These are phyloP conservation scores for Plasmodium knowlesi DNA, from an alignment of 169 alveolate genomes.

Conservation along the genomic window DNA sequence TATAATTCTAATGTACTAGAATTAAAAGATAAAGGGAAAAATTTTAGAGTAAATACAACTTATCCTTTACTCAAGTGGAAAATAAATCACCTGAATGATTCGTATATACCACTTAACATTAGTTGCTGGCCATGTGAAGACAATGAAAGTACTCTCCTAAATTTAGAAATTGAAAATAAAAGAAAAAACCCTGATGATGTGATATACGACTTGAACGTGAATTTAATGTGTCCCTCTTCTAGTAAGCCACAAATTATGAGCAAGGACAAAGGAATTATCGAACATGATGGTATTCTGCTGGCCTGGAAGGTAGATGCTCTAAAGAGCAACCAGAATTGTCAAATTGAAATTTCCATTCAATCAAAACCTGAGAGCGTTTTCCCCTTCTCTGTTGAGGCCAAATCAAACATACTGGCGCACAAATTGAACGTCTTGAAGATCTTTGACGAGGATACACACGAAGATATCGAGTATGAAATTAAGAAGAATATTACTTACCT, in stretches of 20 bases:
- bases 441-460: conserved; percentile 65
- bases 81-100: conserved; percentile 64
- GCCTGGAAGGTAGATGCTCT: conserved; percentile 54
- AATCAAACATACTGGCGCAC: conserved; percentile 62
- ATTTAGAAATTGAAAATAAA: conserved; percentile 75
- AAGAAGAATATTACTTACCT: conserved; percentile 65
- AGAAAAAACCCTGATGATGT: conserved; percentile 18
- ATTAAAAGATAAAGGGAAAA: conserved; percentile 58
- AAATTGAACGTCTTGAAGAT: conserved; percentile 54
- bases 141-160: conserved; percentile 69
- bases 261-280: conserved; percentile 67
- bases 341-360: conserved; percentile 74
- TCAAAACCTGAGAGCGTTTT: conserved; percentile 62
- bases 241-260: conserved; percentile 68
- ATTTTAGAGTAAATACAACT: conserved; percentile 44
- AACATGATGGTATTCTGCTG: conserved; percentile 69
- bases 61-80: conserved; percentile 75
- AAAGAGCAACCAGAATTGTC: conserved; percentile 55
- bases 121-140: conserved; percentile 78
- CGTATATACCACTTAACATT: conserved; percentile 62
- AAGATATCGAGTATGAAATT: conserved; percentile 61
- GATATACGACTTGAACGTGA: conserved; percentile 69
- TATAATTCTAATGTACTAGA: conserved; percentile 67
- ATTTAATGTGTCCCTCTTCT: conserved; percentile 75
- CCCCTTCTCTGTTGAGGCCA: conserved; percentile 75